phyloP scores from a whole-genome alignment of 768 basidiomycete species.

The Serendipita sp. region DNA sequence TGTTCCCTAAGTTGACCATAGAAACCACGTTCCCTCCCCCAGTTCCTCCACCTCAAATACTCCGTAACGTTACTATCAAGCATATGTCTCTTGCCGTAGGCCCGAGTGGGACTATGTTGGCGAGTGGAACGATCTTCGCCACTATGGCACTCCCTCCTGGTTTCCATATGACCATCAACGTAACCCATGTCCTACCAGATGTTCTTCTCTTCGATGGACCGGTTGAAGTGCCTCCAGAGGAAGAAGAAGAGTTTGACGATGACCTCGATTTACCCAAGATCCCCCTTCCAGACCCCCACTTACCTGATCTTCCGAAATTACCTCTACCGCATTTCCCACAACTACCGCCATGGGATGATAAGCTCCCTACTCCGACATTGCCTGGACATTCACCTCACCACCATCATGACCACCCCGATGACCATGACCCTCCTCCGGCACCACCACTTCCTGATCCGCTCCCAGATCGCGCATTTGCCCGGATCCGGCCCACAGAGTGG shows the following conservation, averaged over 20 bases:
- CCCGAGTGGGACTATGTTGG: constrained; percentile 29
- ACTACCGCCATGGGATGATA: background rate
- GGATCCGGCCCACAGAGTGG: constrained; percentile 59
- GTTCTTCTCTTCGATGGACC: constrained; percentile 65
- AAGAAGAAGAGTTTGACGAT: background rate
- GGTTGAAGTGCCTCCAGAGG: constrained; percentile 14
- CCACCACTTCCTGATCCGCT: constrained; percentile 48
- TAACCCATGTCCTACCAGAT: constrained; percentile 54
- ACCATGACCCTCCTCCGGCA: too few relatives aligned
- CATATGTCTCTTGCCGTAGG: constrained; percentile 43
- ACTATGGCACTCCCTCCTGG: constrained; percentile 52
- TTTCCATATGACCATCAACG: constrained; percentile 47
- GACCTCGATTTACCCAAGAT: background rate
- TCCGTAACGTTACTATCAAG: constrained; percentile 55
- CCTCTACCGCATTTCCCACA: background rate
- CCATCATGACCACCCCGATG: constrained; percentile 14
- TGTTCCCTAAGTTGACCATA: constrained; percentile 34
- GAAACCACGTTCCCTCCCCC: constrained; percentile 49
- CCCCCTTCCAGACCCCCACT: background rate
- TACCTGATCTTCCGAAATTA: background rate
- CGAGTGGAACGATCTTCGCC: constrained; percentile 54
- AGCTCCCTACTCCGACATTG: background rate
- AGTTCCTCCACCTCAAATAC: constrained; percentile 42
- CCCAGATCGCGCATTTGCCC: constrained; percentile 59
- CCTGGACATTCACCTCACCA: background rate